phyloP scores from a whole-genome alignment of 2,329 filamentous ascomycete genomes.

The Trichoderma sp. region DNA sequence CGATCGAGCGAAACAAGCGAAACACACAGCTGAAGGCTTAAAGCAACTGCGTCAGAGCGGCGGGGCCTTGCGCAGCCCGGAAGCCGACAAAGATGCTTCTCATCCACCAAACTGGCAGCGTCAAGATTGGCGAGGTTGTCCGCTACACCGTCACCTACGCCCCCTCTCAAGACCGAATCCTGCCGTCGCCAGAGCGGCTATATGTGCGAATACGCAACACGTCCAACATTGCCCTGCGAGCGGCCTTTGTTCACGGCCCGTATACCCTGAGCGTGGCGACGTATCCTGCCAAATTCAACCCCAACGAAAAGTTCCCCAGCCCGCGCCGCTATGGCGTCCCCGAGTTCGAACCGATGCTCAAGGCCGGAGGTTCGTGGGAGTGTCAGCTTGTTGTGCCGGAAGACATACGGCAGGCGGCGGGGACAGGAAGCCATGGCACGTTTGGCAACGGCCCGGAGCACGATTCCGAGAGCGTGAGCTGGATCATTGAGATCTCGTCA shows the following conservation, averaged over 20 bases:
- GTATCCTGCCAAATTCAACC: constrained; percentile 79
- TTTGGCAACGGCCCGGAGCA: constrained; percentile 47
- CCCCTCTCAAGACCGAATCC: constrained; percentile 81
- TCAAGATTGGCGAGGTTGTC: constrained; percentile 92
- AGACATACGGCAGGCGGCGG: constrained; percentile 65
- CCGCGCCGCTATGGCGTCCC: constrained; percentile 72
- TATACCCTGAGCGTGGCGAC: constrained; percentile 87
- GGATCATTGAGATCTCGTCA: constrained; percentile 87
- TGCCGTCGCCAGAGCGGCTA: constrained; percentile 77
- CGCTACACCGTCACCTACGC: constrained; percentile 92
- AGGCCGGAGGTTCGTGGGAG: constrained; percentile 85
- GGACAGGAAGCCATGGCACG: constrained; percentile 42
- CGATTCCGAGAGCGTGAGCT: constrained; percentile 62
- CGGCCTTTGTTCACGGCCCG: constrained; percentile 93
- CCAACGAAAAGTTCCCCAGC: constrained; percentile 72
- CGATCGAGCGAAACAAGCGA: neutral
- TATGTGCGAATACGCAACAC: constrained; percentile 90
- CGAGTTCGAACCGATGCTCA: constrained; percentile 93
- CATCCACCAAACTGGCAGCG: constrained; percentile 82
- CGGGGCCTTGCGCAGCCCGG: neutral
- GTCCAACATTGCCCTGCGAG: constrained; percentile 82
- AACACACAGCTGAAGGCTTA: neutral
- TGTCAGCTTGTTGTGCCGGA: constrained; percentile 79
- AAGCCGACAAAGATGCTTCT: constrained; percentile 65
- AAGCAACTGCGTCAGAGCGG: neutral